Conservation (phyloP, 768 basidiomycete species). For the Boletus eberwhitei region DNA sequence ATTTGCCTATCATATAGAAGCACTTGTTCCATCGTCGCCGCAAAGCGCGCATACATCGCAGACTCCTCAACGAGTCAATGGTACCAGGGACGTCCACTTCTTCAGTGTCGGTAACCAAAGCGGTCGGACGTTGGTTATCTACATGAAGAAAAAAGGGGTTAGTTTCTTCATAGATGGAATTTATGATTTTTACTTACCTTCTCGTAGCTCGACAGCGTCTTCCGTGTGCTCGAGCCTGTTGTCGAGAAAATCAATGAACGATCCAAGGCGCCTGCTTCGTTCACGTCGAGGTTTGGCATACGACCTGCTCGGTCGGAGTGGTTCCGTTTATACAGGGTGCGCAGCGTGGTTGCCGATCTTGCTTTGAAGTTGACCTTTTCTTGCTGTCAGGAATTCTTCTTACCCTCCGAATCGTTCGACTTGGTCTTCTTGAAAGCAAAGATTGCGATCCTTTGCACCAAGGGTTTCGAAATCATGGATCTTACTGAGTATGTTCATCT, state of each 20-base stretch:
- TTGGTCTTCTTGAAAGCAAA: slow-evolving; percentile 91
- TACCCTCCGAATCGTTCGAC: slow-evolving; percentile 88
- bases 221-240: slow-evolving; percentile 98
- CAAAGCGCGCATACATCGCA: slow-evolving; percentile 64
- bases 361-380: neutral
- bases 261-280: slow-evolving; percentile 63
- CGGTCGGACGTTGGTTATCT: slow-evolving; percentile 86
- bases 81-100: slow-evolving; percentile 90
- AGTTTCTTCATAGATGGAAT: slow-evolving; percentile 17
- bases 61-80: slow-evolving; percentile 87
- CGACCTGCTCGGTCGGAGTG: slow-evolving; percentile 83
- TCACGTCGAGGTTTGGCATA: slow-evolving; percentile 73
- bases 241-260: slow-evolving; percentile 82
- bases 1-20: slow-evolving; percentile 95
- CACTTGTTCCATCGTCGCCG: slow-evolving; percentile 85
- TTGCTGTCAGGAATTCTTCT: slow-evolving; percentile 71
- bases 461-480: slow-evolving; percentile 98
- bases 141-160: slow-evolving; percentile 93
- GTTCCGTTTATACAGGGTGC: slow-evolving; percentile 86
- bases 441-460: slow-evolving; percentile 89
- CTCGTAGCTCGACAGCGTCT: slow-evolving; percentile 76
- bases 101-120: slow-evolving; percentile 90
- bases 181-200: slow-evolving; percentile 7
- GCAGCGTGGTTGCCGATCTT: slow-evolving; percentile 2
- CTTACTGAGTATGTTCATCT: slow-evolving; percentile 68